These are phyloP conservation scores for Solanum sejunctum DNA, from an alignment of 257 asterid species.

Conservation along the genomic window DNA sequence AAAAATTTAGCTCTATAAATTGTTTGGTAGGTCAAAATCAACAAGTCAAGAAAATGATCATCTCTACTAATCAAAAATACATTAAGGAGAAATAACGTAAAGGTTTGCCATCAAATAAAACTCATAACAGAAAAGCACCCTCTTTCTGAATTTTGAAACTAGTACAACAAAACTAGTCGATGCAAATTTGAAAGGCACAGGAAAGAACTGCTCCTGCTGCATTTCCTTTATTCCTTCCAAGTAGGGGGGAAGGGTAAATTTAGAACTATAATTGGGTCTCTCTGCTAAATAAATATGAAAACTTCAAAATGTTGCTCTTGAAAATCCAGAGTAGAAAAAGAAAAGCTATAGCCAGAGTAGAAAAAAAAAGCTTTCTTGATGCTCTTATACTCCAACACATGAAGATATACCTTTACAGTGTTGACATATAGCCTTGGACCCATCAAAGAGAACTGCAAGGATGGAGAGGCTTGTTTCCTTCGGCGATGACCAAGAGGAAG, in stretches of 20 bases:
- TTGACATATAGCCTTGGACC: conserved; percentile 95
- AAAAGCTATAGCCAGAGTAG: no score
- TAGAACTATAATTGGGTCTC: not conserved
- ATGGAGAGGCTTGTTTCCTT: conserved; percentile 64
- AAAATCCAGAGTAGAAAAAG: not conserved
- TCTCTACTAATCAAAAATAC: not conserved
- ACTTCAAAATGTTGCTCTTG: not conserved
- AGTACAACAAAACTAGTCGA: not conserved
- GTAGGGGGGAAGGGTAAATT: not conserved
- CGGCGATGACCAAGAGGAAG: conserved; percentile 75
- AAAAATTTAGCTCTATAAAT: not conserved
- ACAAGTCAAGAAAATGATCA: not conserved
- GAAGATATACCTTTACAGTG: conserved; percentile 52
- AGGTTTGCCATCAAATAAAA: not conserved
- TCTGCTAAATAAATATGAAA: not conserved
- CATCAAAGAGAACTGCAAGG: conserved; percentile 67
- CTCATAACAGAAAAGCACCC: not conserved
- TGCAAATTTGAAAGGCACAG: not conserved
- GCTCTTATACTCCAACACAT: not conserved
- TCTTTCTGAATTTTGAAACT: not conserved
- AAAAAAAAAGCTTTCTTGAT: not conserved
- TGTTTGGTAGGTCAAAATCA: not conserved
- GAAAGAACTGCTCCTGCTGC: not conserved
- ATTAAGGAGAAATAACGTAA: not conserved
- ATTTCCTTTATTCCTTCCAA: not conserved